Conservation (phyloP, 23 red algal genomes). For the Gracilariopsis chorda region DNA sequence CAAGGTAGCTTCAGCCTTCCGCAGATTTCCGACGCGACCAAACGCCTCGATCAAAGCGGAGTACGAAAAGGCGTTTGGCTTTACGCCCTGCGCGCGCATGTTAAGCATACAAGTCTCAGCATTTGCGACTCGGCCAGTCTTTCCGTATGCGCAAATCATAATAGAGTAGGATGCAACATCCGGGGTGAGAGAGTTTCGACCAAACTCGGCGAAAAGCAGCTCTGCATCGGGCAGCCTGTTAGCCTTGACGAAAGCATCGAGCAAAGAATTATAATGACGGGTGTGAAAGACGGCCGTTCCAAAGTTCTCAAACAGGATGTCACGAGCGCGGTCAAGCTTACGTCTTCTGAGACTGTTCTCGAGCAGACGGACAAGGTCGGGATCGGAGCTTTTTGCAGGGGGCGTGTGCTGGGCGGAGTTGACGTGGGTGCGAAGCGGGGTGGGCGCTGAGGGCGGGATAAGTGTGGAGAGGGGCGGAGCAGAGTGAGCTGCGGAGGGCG, state of each 20-base stretch:
- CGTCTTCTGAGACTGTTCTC: slow-evolving; percentile 55
- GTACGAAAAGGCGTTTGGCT: slow-evolving; percentile 94
- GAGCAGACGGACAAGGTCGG: slow-evolving; percentile 55
- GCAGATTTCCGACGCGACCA: slow-evolving; percentile 55
- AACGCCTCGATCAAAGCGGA: slow-evolving; percentile 93
- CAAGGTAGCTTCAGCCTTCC: slow-evolving; percentile 66
- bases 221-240: slow-evolving; percentile 66
- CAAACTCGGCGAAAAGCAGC: slow-evolving; percentile 48
- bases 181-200: background rate
- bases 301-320: slow-evolving; percentile 5
- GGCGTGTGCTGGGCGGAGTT: background rate
- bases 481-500: background rate
- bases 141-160: slow-evolving; percentile 84
- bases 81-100: slow-evolving; percentile 56
- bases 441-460: background rate
- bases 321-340: slow-evolving; percentile 55
- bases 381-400: background rate
- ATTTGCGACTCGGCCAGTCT: slow-evolving; percentile 47
- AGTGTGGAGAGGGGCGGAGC: too few species aligned
- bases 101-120: slow-evolving; percentile 54
- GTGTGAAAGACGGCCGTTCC: slow-evolving; percentile 1
- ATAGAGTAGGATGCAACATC: slow-evolving; percentile 86
- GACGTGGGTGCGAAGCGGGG: background rate
- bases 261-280: slow-evolving; percentile 67
- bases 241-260: slow-evolving; percentile 77